Percentiles rank a stretch among this genome's conserved stretches.
Evolutionary conservation across 257 asterid genomes (phyloP).

Genomic region (Hygrophila difformis): DNA sequence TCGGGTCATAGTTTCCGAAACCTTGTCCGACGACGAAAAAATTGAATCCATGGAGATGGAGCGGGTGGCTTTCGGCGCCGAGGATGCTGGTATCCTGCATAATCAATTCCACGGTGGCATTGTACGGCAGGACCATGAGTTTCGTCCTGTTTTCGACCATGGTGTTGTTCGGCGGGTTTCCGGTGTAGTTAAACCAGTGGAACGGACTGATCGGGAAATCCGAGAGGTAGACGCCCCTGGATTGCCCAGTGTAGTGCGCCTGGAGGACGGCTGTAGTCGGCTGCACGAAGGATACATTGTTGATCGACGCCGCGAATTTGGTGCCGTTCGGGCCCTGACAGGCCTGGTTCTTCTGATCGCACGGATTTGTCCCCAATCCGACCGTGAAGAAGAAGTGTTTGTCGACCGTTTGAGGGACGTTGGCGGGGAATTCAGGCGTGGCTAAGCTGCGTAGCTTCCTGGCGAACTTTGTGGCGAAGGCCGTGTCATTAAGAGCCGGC

Average conservation of each 20-base stretch:
- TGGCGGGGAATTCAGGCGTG: conserved; percentile 29
- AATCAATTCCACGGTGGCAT: conserved; percentile 43
- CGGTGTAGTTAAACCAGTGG: conserved; percentile 49
- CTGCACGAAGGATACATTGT: conserved; percentile 50
- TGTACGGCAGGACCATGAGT: conserved; percentile 33
- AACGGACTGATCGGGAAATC: conserved; percentile 49
- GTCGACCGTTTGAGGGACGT: conserved; percentile 37
- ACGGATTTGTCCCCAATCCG: conserved; percentile 43
- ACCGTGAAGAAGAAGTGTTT: conserved; percentile 48
- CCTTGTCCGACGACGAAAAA: conserved; percentile 61
- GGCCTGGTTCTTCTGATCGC: conserved; percentile 18
- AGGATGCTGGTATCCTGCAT: conserved; percentile 62
- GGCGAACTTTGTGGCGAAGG: background rate
- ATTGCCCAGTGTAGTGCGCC: conserved; percentile 44
- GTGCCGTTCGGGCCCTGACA: conserved; percentile 63
- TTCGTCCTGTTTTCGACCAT: conserved; percentile 40
- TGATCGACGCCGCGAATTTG: conserved; percentile 38
- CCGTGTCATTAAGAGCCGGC: conserved; percentile 23
- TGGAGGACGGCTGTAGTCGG: conserved; percentile 49
- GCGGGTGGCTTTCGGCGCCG: conserved; percentile 53
- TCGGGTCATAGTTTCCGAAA: conserved; percentile 43
- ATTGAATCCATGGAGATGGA: conserved; percentile 64
- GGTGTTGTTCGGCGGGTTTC: conserved; percentile 35
- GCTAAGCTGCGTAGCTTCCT: background rate
- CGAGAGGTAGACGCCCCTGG: conserved; percentile 46